A percentile compares a stretch with the other conserved stretches of the same genome.
Evolutionary conservation across 805 yeast genomes (phyloP).

Genomic region (Yarrowia keelungensis): DNA sequence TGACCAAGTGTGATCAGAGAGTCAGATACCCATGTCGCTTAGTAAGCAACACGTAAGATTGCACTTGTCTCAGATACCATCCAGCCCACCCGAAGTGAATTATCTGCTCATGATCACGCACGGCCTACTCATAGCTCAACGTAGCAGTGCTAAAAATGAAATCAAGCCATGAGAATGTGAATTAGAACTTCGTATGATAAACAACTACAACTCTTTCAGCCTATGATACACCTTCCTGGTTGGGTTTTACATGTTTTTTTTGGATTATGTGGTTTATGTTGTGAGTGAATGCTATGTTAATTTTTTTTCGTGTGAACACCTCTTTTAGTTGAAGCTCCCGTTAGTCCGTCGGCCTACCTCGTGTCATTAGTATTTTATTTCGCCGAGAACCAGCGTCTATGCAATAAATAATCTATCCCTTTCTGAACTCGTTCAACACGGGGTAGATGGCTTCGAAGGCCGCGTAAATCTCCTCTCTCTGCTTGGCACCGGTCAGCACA

Average conservation of each 20-base stretch:
- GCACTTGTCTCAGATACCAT: too few relatives aligned
- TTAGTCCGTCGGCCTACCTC: conserved; percentile 18
- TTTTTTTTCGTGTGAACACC: background rate
- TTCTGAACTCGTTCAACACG: conserved; percentile 96
- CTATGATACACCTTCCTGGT: background rate
- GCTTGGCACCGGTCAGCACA: conserved; percentile 98
- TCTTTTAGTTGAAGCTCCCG: conserved; percentile 9
- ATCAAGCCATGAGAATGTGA: too few relatives aligned
- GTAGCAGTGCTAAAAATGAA: too few relatives aligned
- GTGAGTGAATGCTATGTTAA: conserved; percentile 19
- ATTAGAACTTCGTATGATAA: too few relatives aligned
- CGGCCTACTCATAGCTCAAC: too few relatives aligned
- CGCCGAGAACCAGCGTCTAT: conserved; percentile 38
- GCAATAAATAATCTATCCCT: conserved; percentile 55
- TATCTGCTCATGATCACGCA: too few relatives aligned
- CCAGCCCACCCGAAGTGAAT: too few relatives aligned
- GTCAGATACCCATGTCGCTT: too few relatives aligned
- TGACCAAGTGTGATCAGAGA: too few relatives aligned
- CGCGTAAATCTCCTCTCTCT: conserved; percentile 96
- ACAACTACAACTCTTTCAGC: too few relatives aligned
- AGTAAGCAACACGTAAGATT: too few relatives aligned
- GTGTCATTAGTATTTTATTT: conserved; percentile 30
- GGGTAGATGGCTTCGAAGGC: conserved; percentile 99
- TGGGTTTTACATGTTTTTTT: conserved; percentile 22
- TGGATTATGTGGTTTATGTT: conserved; percentile 10